phyloP scores from a whole-genome alignment of 2,329 filamentous ascomycete genomes.

The Clonostachys solani region DNA sequence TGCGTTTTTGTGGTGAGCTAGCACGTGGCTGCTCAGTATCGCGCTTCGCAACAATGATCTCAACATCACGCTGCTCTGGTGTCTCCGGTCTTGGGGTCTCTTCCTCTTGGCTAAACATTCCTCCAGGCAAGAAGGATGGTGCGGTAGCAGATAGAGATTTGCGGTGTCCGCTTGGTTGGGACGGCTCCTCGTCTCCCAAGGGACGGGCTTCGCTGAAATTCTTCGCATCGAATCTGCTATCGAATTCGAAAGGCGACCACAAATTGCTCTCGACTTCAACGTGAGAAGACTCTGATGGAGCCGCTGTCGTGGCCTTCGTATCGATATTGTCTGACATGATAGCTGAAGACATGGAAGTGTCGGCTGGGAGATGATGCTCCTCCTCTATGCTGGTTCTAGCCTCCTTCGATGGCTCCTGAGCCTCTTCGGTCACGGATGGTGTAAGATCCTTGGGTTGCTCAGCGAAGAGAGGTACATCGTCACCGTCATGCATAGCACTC shows the following conservation, averaged over 20 bases:
- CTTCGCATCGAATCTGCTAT: conserved; percentile 38
- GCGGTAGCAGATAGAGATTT: conserved; percentile 68
- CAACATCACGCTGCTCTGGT: conserved; percentile 3
- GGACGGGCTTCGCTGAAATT: conserved; percentile 48
- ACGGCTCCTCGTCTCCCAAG: conserved; percentile 34
- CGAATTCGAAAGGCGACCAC: conserved; percentile 56
- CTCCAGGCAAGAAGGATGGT: conserved; percentile 58
- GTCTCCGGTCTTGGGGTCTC: conserved; percentile 6
- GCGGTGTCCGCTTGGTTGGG: conserved; percentile 19
- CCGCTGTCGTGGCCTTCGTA: conserved; percentile 45
- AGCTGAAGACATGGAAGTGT: conserved; percentile 51
- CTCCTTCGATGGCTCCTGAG: conserved; percentile 11
- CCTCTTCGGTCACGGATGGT: neutral
- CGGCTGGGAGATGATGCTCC: conserved; percentile 39
- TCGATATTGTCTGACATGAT: conserved; percentile 48
- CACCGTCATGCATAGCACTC: conserved; percentile 59
- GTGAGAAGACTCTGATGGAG: conserved; percentile 47
- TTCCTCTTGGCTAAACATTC: conserved; percentile 15
- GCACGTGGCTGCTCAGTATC: neutral
- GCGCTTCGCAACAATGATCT: neutral
- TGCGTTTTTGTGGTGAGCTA: conserved; percentile 16
- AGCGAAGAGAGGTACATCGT: conserved; percentile 74
- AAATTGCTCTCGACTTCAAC: conserved; percentile 40
- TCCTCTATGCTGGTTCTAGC: conserved; percentile 13
- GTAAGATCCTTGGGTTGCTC: conserved; percentile 30